Conservation (phyloP, 805 yeast genomes). For the Tanozyma kutaoensis region DNA sequence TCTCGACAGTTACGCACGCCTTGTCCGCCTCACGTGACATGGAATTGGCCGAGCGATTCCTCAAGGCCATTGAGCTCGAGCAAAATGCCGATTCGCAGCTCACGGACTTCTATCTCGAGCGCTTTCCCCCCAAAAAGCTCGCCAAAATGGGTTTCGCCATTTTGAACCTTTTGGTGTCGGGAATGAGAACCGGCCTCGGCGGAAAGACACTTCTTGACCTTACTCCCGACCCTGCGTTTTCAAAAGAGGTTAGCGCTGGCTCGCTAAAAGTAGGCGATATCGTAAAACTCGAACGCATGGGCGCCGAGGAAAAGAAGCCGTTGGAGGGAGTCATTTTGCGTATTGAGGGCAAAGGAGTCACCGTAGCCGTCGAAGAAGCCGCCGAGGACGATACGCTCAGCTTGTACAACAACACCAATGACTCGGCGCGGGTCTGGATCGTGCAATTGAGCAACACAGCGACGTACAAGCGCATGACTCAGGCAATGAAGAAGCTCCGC, state of each 20-base stretch:
- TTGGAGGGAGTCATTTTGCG: conserved; percentile 58
- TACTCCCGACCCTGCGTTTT: conserved; percentile 35
- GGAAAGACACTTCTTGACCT: conserved; percentile 64
- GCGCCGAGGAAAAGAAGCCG: conserved; percentile 10
- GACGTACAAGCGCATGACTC: conserved; percentile 68
- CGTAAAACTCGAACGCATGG: conserved; percentile 43
- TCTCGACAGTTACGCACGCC: no score
- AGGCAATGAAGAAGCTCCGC: conserved; percentile 53
- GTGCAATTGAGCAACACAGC: conserved; percentile 55
- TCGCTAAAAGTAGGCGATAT: conserved; percentile 66
- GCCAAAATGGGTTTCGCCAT: conserved; percentile 66
- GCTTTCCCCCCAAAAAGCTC: conserved; percentile 47
- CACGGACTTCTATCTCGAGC: conserved; percentile 17
- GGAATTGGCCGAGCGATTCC: no score
- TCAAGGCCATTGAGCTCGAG: conserved; percentile 23
- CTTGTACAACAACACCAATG: conserved; percentile 29
- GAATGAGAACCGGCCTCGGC: conserved; percentile 63
- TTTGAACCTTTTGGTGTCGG: conserved; percentile 45
- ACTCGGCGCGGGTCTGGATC: conserved; percentile 42
- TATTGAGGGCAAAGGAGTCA: conserved; percentile 31
- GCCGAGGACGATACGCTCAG: conserved; percentile 37
- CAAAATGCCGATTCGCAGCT: conserved; percentile 20
- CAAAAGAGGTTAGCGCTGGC: conserved; percentile 28
- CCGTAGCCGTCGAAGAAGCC: conserved; percentile 37
- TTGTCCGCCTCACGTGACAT: no score